These are phyloP conservation scores for Fomitopsis schrenkii DNA, from an alignment of 1,284 basidiomycete genomes.

Conservation along the genomic window DNA sequence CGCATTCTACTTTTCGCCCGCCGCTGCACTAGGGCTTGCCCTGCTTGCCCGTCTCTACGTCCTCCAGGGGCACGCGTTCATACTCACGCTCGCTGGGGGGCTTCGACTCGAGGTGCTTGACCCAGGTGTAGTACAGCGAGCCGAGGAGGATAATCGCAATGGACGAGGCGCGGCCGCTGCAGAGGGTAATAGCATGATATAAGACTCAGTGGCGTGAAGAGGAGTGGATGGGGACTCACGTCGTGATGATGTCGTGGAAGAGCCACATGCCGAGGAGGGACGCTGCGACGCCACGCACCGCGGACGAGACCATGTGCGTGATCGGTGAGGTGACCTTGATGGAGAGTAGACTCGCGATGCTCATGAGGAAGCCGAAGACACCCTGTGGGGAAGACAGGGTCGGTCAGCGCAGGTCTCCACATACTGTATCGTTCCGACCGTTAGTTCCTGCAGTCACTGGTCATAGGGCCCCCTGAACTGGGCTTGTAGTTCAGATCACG, in stretches of 20 bases:
- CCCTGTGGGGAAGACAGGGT: conserved; percentile 45
- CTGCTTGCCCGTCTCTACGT: conserved; percentile 42
- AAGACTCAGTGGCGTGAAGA: neutral
- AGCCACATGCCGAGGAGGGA: conserved; percentile 73
- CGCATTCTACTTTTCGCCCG: neutral
- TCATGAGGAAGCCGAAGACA: conserved; percentile 82
- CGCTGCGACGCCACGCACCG: conserved; percentile 78
- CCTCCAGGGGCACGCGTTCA: conserved; percentile 46
- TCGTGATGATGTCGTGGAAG: conserved; percentile 72
- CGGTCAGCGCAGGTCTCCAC: neutral
- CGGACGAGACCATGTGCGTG: conserved; percentile 89
- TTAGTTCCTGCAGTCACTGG: no score
- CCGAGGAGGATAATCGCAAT: conserved; percentile 78
- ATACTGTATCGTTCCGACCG: no score
- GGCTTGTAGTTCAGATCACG: no score
- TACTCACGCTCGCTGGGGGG: conserved; percentile 26
- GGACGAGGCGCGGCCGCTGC: conserved; percentile 74
- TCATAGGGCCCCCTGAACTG: no score
- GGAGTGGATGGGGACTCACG: conserved; percentile 50
- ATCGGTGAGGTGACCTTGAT: conserved; percentile 92
- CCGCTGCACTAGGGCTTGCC: conserved; percentile 5
- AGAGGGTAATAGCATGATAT: neutral
- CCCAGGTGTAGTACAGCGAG: conserved; percentile 83
- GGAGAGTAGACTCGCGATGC: conserved; percentile 82
- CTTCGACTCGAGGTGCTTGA: conserved; percentile 67